Base-by-base conservation (phyloP, 1,139 yeast species). In the Lodderomyces parapsilosis region DNA sequence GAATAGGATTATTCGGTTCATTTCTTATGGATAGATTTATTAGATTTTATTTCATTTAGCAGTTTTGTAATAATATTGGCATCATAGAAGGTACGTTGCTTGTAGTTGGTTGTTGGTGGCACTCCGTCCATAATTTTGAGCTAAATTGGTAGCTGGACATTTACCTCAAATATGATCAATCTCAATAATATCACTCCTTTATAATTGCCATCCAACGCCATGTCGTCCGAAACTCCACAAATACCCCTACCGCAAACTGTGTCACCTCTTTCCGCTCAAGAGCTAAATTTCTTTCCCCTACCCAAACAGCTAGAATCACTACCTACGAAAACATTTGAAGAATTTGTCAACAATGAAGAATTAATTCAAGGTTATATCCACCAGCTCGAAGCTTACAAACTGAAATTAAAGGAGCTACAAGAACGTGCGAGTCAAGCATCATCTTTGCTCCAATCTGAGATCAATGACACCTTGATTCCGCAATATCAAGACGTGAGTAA, bases 321-420 rank as follows among this genome's bases (percentile, higher is more conserved):
- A 24, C 76, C 76, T 1, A 47, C 50, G 3, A 40, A 54, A 8
- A 50, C 58, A 14, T 46, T 68, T 6, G 51, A 57, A 14, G 60
- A 64, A 43, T 64, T 72, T 41, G 47, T 57, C 15, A 43, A 54
- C 13, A 63, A 58, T 53, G 60, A 63, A 28, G 57, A 54, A 6
- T 52, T 70, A 38, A 59, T 71, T 11, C 49, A 49, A 28, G 75
- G 76, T 2, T 66, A 65, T 46, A 52, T 68, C 19, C 58, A 58
- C 46, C 51, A 55, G 25, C 57, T 65, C 7, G 50, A 54, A 4
- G 46, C 52, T n/a, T 68, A 61, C 49, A 45, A 56, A 13, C 39
- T 45, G 7, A 54, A 59, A 39, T 55, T 54, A 18, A 45, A 50
- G 5, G 50, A 53, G 20, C 46, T 62, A 2, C 39, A 45, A 48